phyloP scores from a whole-genome alignment of 225 moss, liverwort and hornwort genomes.

The Physcomitrium patens region DNA sequence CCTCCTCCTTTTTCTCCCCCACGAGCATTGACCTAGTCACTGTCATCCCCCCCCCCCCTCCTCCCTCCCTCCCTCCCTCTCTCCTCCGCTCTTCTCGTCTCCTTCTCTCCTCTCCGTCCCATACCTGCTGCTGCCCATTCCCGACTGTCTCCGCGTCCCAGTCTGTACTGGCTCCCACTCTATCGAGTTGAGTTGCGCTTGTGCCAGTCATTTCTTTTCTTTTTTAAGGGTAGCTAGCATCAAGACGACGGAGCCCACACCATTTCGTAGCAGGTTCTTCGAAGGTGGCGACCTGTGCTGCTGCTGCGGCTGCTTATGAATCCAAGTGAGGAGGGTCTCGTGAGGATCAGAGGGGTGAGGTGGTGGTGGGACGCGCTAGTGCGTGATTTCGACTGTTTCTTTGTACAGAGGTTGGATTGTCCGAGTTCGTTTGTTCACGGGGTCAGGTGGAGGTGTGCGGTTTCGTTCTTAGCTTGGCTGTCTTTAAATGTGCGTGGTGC shows the following conservation, averaged over 20 bases:
- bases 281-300: not conserved
- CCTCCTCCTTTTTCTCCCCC: not conserved
- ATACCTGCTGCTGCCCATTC: not conserved
- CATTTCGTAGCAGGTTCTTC: constrained; percentile 5
- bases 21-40: constrained; percentile 6
- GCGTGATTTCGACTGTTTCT: not conserved
- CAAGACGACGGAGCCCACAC: not conserved
- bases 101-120: too few relatives aligned
- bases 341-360: constrained; percentile 9
- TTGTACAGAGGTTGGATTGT: constrained; percentile 25
- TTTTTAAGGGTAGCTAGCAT: not conserved
- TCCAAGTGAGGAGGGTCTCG: constrained; percentile 10
- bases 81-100: not conserved
- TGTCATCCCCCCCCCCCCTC: not conserved
- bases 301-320: not conserved
- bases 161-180: not conserved
- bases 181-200: not conserved
- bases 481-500: not conserved
- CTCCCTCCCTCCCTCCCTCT: too few relatives aligned
- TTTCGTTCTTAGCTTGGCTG: constrained; percentile 4
- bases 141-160: constrained; percentile 4
- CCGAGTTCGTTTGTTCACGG: constrained; percentile 20
- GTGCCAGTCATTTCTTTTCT: not conserved
- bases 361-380: not conserved
- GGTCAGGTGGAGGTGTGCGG: constrained; percentile 5